These are phyloP conservation scores for Scytalidium sp. DNA, from an alignment of 2,329 filamentous ascomycete species.

Conservation along the genomic window DNA sequence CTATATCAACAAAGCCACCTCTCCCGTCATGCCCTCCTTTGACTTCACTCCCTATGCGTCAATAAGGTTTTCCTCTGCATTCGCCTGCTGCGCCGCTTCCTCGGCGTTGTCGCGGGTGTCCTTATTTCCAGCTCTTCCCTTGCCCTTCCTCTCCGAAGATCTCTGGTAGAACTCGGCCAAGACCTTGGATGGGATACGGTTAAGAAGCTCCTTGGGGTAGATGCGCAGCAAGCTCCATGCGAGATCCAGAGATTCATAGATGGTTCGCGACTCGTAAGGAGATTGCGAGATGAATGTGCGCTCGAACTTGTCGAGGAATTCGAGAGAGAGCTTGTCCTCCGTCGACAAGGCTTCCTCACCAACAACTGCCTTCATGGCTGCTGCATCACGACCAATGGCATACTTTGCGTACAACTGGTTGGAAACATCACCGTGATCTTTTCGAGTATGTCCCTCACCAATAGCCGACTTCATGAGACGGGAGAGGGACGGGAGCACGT, in stretches of 20 bases:
- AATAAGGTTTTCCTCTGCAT: conserved; percentile 58
- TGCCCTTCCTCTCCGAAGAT: conserved; percentile 60
- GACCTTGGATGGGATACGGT: conserved; percentile 84
- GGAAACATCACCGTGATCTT: conserved; percentile 96
- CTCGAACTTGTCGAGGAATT: conserved; percentile 99
- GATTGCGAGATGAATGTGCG: conserved; percentile 90
- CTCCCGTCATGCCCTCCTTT: too few relatives aligned
- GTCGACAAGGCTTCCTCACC: conserved; percentile 94
- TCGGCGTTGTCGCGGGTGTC: conserved; percentile 36
- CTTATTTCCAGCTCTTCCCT: conserved; percentile 51
- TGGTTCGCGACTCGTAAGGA: conserved; percentile 85
- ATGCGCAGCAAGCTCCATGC: conserved; percentile 96
- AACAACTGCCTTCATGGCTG: conserved; percentile 98
- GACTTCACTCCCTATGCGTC: conserved; percentile 43
- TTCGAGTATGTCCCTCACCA: conserved; percentile 92
- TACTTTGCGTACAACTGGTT: conserved; percentile 99
- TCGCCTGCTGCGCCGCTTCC: conserved; percentile 18
- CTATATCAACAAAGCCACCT: background rate
- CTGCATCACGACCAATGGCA: conserved; percentile 96
- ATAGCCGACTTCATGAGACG: conserved; percentile 99
- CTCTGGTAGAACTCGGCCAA: conserved; percentile 82
- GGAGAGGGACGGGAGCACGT: conserved; percentile 94
- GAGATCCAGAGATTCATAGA: conserved; percentile 91
- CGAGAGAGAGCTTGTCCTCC: conserved; percentile 95
- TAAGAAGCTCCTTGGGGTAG: conserved; percentile 96